Percentiles rank a stretch among this genome's conserved stretches.
phyloP scores from a whole-genome alignment of 116 monocot genomes.

The Dioscorea cayenensis region DNA sequence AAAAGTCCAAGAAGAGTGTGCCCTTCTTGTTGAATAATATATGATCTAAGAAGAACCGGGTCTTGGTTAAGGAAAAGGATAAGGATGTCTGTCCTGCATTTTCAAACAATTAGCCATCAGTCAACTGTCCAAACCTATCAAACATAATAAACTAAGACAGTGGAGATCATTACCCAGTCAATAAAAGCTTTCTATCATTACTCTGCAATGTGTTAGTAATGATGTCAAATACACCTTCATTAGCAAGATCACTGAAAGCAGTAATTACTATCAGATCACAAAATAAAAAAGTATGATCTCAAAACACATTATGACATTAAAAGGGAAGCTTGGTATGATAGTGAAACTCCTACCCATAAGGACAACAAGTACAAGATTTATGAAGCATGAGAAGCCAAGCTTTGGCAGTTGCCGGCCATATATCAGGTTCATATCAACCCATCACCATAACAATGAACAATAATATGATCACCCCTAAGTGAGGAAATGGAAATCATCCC shows the following conservation, averaged over 20 bases:
- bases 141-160: background rate
- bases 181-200: constrained; percentile 78
- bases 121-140: background rate
- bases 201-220: constrained; percentile 73
- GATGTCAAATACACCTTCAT: constrained; percentile 92
- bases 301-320: too few species aligned
- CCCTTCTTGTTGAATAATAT: constrained; percentile 83
- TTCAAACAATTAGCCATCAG: background rate
- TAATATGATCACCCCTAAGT: too few species aligned
- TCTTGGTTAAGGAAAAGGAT: constrained; percentile 98
- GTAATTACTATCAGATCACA: constrained; percentile 1
- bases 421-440: too few species aligned
- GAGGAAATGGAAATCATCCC: too few species aligned
- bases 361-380: too few species aligned
- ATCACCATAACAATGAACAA: too few species aligned
- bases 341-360: too few species aligned
- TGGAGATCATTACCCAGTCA: constrained; percentile 57
- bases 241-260: constrained; percentile 73
- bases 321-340: too few species aligned
- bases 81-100: constrained; percentile 95
- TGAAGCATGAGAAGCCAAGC: too few species aligned
- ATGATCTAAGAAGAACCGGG: constrained; percentile 73
- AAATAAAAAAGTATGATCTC: background rate
- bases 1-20: constrained; percentile 70
- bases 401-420: too few species aligned